These are phyloP conservation scores for Neoarthrinium moseri DNA, from an alignment of 2,329 filamentous ascomycete species.

Conservation along the genomic window DNA sequence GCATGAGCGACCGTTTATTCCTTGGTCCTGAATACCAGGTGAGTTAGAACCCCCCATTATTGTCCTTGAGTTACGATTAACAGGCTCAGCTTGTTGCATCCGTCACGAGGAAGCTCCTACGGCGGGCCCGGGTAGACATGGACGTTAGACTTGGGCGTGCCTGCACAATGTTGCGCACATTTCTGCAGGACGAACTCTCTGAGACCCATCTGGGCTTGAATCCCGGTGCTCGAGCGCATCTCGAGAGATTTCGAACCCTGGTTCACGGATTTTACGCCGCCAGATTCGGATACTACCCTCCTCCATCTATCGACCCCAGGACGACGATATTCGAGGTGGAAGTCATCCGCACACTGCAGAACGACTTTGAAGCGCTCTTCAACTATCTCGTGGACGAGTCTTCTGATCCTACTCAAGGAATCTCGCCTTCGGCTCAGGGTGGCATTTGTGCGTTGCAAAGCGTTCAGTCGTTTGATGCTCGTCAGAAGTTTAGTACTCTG, in stretches of 20 bases:
- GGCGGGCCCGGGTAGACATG: conserved; percentile 62
- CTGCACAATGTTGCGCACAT: conserved; percentile 58
- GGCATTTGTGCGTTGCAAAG: conserved; percentile 71
- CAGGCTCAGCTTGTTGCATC: conserved; percentile 44
- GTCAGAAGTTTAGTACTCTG: conserved; percentile 59
- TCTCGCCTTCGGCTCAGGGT: conserved; percentile 55
- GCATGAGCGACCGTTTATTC: conserved; percentile 66
- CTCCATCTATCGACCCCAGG: conserved; percentile 40
- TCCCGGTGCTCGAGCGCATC: conserved; percentile 59
- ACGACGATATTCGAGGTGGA: conserved; percentile 54
- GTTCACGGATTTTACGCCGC: conserved; percentile 64
- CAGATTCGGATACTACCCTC: conserved; percentile 72
- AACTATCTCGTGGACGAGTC: conserved; percentile 66
- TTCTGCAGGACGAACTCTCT: conserved; percentile 71
- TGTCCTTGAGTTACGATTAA: neutral
- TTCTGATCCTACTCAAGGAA: conserved; percentile 47
- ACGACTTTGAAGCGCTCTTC: conserved; percentile 71
- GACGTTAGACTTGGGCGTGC: conserved; percentile 60
- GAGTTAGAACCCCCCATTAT: conserved; percentile 26
- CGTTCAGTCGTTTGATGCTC: conserved; percentile 63
- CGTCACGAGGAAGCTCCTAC: conserved; percentile 64
- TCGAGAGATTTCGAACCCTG: conserved; percentile 71
- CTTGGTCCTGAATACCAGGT: conserved; percentile 61
- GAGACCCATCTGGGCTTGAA: conserved; percentile 65
- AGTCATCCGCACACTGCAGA: conserved; percentile 59